Evolutionary conservation across 73 alveolate genomes (phyloP), one percentile per base, ranked within the genome.

Genomic region (Uronychia binucleata): DNA sequence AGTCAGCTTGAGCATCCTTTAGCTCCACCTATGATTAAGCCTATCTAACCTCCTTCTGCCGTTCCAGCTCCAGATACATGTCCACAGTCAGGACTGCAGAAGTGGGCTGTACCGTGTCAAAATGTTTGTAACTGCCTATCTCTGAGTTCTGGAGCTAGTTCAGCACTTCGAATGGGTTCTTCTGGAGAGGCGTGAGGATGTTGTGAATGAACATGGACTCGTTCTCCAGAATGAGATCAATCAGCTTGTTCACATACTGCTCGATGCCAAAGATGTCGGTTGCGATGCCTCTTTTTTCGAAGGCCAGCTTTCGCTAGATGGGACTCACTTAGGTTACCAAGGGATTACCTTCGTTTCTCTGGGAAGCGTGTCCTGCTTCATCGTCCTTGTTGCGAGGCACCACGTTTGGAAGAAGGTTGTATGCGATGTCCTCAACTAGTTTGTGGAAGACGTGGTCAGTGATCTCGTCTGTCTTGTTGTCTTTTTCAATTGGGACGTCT

Each of bases 1-100:
- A n/a, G n/a, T n/a, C n/a, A n/a, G n/a, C 67, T 46, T 5, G 67
- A 46, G 5, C 67, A 5, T 46, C 67, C 19, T 46, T 46, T 11
- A 19, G 19, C 19, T 46, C 67, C 5, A 11, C 67, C 67, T 46
- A 46, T 11, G 5, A 46, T 19, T 46, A 46, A 46, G 5, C 5
- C 19, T 31, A 77, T 60, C n/a, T 26, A 81, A 82, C 95, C 59
- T 89, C 90, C 34, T 92, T 80, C 59, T 75, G 59, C 30, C 86
- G 84, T 74, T 89, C 92, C 25, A 89, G 57, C 74, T 89, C 95
- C n/a, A 84, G 77, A 57, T 89, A 89, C n/a, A 84, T 35, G 30
- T 89, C 92, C 26, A 89, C 77, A 19, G 89, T 81, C 28, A 89
- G 74, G 0, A 89, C 82, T 27, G 95, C 78, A 59, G 83, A 33